Base-by-base conservation (phyloP, 495 filamentous ascomycete species). In the Chaetomium fimeti region DNA sequence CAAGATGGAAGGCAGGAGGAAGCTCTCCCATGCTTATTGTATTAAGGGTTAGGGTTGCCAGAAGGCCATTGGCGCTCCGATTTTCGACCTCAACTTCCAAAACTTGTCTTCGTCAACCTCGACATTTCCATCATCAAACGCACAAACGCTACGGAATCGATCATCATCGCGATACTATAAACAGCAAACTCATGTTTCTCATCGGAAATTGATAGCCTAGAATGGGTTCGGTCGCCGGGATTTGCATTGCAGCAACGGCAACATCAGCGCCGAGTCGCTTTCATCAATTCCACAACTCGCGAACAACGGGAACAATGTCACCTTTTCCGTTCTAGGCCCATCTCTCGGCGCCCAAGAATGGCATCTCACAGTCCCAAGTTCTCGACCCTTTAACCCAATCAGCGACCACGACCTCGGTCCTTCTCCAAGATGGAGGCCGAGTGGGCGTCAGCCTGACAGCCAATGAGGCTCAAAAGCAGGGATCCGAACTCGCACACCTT, bases 401-500 rank as follows among this genome's bases (percentile, higher is more conserved):
- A 68, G 36, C 27, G 29, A 7, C 22, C 59, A n/a, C 38, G 27
- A 28, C 61, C 28, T 69, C 67, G 70, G 59, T 42, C 61, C 64
- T 70, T 71, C 57, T 66, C 65, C 65, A 57, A 65, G 68, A 69
- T 71, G 69, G 70, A 60, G 65, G 70, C 70, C 73, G 65, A 66
- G 68, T 61, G 59, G 70, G 72, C 70, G 70, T 68, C 64, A 66
- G 62, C 40, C 60, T 49, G 47, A 52, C 65, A 73, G 67, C 74
- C 74, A 74, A 75, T 75, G 70, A 73, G 62, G 64, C 70, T 67
- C 72, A 68, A 70, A 56, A 74, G 62, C 74, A 75, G 72, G 74
- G 74, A 69, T 75, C 60, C 51, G 66, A 70, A 64, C 65, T 68
- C 60, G 67, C 66, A 72, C 71, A 72, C 69, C 72, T 75, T 69